Percentiles rank a stretch among this genome's conserved stretches.
Conservation (phyloP, 2,329 filamentous ascomycete species). For the Emydomyces testavorans region DNA sequence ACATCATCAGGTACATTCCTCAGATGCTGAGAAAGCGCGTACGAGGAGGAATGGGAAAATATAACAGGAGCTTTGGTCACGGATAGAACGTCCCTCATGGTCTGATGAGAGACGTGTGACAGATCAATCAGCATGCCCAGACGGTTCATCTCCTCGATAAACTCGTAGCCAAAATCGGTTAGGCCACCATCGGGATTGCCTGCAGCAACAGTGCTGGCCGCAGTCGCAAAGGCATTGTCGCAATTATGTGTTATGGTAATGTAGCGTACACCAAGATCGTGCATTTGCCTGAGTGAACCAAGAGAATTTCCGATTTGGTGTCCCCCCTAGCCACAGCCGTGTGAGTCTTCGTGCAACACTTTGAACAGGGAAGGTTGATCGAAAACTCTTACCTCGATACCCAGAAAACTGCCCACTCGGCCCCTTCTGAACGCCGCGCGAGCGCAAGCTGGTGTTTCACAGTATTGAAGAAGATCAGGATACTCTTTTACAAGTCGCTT, state of each 20-base stretch:
- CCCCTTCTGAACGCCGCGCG: conserved; percentile 18
- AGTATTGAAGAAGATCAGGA: conserved; percentile 19
- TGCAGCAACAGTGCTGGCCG: conserved; percentile 18
- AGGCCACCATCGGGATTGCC: conserved; percentile 19
- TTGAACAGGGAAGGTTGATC: not conserved
- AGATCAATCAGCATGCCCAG: conserved; percentile 24
- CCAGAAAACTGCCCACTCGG: conserved; percentile 20
- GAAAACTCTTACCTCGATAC: conserved; percentile 19
- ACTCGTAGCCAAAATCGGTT: conserved; percentile 18
- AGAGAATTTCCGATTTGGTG: conserved; percentile 23
- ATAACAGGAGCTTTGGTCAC: conserved; percentile 21
- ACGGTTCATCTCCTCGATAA: conserved; percentile 23
- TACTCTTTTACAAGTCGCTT: conserved; percentile 20
- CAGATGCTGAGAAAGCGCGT: conserved; percentile 23
- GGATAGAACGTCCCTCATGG: conserved; percentile 20
- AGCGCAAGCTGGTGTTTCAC: conserved; percentile 18
- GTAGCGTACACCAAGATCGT: conserved; percentile 20
- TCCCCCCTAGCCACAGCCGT: conserved; percentile 16
- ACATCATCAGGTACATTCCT: conserved; percentile 37
- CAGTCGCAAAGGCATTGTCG: conserved; percentile 23
- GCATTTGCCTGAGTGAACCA: conserved; percentile 14
- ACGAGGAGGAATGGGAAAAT: conserved; percentile 20
- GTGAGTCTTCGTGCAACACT: not conserved
- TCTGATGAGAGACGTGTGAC: conserved; percentile 21
- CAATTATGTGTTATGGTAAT: conserved; percentile 23